phyloP scores from a whole-genome alignment of 2,329 filamentous ascomycete genomes.

The Aspergillaceae sp. region DNA sequence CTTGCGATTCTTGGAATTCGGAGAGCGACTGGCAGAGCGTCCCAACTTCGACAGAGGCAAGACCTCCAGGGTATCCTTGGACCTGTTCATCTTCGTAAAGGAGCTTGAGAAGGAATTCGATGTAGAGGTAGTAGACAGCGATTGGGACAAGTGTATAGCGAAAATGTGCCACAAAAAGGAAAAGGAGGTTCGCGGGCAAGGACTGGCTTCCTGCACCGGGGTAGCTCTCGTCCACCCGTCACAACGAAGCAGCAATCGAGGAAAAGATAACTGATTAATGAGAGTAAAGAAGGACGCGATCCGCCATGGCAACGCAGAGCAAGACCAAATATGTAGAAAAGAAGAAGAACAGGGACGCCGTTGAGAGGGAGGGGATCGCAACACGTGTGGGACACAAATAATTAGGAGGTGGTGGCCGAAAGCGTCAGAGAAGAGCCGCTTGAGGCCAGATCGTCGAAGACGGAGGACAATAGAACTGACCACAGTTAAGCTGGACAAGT shows the following conservation, averaged over 20 bases:
- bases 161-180: slow-evolving; percentile 5
- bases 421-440: slow-evolving; percentile 14
- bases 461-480: neutral
- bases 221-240: slow-evolving; percentile 9
- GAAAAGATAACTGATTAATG: slow-evolving; percentile 19
- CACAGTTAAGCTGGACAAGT: too few species aligned
- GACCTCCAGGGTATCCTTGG: slow-evolving; percentile 29
- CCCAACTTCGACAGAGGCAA: slow-evolving; percentile 25
- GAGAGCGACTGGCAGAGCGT: slow-evolving; percentile 33
- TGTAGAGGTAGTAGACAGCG: slow-evolving; percentile 5
- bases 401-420: slow-evolving; percentile 23
- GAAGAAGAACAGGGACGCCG: slow-evolving; percentile 9
- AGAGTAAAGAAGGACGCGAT: slow-evolving; percentile 27
- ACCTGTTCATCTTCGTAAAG: slow-evolving; percentile 20
- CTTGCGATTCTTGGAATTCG: slow-evolving; percentile 30
- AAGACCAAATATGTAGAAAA: slow-evolving; percentile 12
- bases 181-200: slow-evolving; percentile 3
- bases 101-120: slow-evolving; percentile 4
- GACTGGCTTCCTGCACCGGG: slow-evolving; percentile 11
- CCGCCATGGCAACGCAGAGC: slow-evolving; percentile 25
- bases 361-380: slow-evolving; percentile 11
- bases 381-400: slow-evolving; percentile 16
- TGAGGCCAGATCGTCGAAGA: slow-evolving; percentile 28
- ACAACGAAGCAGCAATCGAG: slow-evolving; percentile 2
- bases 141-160: slow-evolving; percentile 3